Conservation (phyloP, 345 rosid species). For the Eucalyptus erythrocorys region DNA sequence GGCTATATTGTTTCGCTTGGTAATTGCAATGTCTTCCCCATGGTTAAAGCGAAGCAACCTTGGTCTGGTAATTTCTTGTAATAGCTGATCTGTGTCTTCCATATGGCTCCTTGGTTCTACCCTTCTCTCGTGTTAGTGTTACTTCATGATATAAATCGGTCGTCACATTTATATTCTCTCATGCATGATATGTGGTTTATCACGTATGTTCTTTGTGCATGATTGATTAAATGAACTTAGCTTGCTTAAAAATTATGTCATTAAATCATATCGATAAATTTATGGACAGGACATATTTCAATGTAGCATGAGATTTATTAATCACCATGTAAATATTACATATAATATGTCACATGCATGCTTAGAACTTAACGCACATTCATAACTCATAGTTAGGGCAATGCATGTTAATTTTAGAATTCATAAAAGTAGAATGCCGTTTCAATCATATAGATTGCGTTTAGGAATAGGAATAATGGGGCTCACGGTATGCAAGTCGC, state of each 20-base stretch:
- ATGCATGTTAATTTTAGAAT: background rate
- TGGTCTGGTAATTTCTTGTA: background rate
- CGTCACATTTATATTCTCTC: background rate
- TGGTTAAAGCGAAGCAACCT: background rate
- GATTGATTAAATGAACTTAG: background rate
- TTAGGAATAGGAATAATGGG: background rate
- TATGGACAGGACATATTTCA: background rate
- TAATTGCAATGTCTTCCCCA: background rate
- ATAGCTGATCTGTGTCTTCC: background rate
- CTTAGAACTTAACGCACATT: background rate
- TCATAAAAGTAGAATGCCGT: too few species aligned
- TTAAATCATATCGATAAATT: too few species aligned
- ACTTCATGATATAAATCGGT: background rate
- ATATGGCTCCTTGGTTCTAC: background rate
- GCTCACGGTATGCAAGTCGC: background rate
- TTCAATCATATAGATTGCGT: too few species aligned
- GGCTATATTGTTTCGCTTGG: background rate
- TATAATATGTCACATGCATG: background rate
- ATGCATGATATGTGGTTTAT: background rate
- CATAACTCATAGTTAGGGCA: background rate
- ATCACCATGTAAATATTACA: background rate
- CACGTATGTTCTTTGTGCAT: background rate
- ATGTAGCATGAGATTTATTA: background rate
- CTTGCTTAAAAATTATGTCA: background rate
- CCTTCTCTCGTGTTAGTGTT: background rate